Evolutionary conservation across 1,139 yeast species (phyloP), one percentile per base, ranked within the genome.

Genomic region (Saccharomyces hybrid): DNA sequence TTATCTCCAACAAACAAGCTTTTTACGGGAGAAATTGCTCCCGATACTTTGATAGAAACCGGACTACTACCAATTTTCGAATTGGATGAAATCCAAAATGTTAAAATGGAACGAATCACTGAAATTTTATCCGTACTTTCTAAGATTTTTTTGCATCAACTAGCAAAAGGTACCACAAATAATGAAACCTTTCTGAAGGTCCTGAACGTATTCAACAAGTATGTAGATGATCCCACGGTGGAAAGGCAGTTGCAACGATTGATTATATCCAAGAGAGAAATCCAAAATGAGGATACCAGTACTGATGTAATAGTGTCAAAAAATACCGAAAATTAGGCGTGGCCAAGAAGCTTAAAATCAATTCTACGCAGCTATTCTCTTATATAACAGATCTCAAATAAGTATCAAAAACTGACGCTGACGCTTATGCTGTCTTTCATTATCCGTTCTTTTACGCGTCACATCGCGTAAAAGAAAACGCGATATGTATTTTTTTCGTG

Each of bases 41-140:
- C 82, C 0, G 76, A 74, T 46, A 84, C 83, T 5, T 72, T 88
- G 1, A 83, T 90, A 60, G 90, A 86, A 49, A 78, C 78, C 50
- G 93, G 91, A 0, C 75, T 91, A 46, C 79, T 89, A 67, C 93
- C 97, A 3, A 47, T 51, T 9, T 74, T 91, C 47, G 44, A 38
- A 9, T 73, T 90, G 50, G 78, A 82, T 26, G 87, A 84, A 59
- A 48, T 87, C 82, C 78, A 73, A 76, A 4, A 34, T 13, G 52
- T 55, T 90, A 0, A 85, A 87, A 56, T 73, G 9, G 41, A 52
- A 13, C 52, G 57, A 11, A 44, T 60, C 2, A 48, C 78, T 50
- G 90, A 86, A 58, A 81, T 86, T 0, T 76, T 93, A 53, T 77
- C 83, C 11, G 70, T 88, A 50, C 75, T 86, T 13, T 83, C 95